Conservation (phyloP, 202 grass and related monocot genomes). For the Elaeis oleifera region DNA sequence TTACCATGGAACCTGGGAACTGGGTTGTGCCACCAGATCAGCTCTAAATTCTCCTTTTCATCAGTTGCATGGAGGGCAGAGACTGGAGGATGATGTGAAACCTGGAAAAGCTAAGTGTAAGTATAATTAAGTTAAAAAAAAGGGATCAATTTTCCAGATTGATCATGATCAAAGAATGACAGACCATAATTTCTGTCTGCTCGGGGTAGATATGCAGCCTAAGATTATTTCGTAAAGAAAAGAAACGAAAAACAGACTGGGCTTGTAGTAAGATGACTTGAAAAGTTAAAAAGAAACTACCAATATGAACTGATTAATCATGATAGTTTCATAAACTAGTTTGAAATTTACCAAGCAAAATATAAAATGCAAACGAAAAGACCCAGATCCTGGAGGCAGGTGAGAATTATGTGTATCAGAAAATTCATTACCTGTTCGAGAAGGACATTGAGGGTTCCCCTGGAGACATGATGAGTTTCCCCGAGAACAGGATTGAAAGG, state of each 20-base stretch:
- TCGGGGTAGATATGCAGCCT: no score
- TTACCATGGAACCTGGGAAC: constrained; percentile 68
- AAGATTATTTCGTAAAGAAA: no score
- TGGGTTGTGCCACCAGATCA: constrained; percentile 66
- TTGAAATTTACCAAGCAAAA: background rate
- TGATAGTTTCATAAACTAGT: no score
- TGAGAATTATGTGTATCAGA: background rate
- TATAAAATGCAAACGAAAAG: background rate
- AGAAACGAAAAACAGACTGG: no score
- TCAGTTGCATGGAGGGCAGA: constrained; percentile 67
- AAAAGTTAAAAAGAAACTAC: no score
- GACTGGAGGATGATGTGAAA: constrained; percentile 78
- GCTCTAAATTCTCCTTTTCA: constrained; percentile 30
- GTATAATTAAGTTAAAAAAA: no score
- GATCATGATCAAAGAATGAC: no score
- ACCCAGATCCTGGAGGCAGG: background rate
- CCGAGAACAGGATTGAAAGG: constrained; percentile 91
- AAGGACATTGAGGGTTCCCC: constrained; percentile 62
- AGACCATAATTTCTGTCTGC: no score
- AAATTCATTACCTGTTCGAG: constrained; percentile 60
- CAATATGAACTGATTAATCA: no score
- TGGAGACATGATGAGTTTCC: constrained; percentile 84
- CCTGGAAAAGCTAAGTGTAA: constrained; percentile 25
- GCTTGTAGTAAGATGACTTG: no score
- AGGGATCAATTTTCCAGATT: no score